Base-by-base conservation (phyloP, 2,329 filamentous ascomycete genomes). In the Clarireedia sp. region DNA sequence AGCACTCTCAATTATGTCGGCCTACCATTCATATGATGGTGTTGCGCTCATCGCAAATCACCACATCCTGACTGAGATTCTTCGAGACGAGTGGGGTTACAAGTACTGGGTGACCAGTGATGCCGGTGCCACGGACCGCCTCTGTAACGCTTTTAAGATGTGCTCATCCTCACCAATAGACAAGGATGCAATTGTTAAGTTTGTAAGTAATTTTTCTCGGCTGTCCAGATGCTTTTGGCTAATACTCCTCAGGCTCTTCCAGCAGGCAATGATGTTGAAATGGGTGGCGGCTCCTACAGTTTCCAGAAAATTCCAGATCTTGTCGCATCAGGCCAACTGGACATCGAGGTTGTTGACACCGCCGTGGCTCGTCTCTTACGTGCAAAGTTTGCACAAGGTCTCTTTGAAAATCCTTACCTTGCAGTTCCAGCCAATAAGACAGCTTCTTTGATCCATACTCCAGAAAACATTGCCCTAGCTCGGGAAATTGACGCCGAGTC, bases 401-500 rank as follows among this genome's bases (percentile, higher is more conserved):
- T 90, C 16, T 90, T 89, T 61, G 86, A 90, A 66, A 79, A 81
- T 48, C 85, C 86, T 0, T 87, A 83, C 62, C 74, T 76, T 1
- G 83, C 76, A 3, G 80, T 83, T 0, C 69, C 81, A 0, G 70
- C 77, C 8, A 75, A 78, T 5, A 67, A 85, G 61, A 80, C 81
- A 60, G 70, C 73, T 12, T 73, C 78, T 26, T 74, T 82, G 29
- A 82, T 89, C 58, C 81, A 89, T 64, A 86, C 79, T 1, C 80
- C 77, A 1, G 79, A 87, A 57, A 88, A 92, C 66, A 78, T 85
- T 33, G 73, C 76, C 8, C 70, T 94, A 0, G 89, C 89, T 2
- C 82, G 89, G 23, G 74, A 84, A 54, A 79, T 96, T 21, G 90
- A 89, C 5, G 85, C 84, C 0, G 89, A 95, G 67, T 89, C 87